Percentiles rank a stretch among this genome's conserved stretches.
Conservation (phyloP, 2,329 filamentous ascomycete species). For the Bipolaris oryzae region DNA sequence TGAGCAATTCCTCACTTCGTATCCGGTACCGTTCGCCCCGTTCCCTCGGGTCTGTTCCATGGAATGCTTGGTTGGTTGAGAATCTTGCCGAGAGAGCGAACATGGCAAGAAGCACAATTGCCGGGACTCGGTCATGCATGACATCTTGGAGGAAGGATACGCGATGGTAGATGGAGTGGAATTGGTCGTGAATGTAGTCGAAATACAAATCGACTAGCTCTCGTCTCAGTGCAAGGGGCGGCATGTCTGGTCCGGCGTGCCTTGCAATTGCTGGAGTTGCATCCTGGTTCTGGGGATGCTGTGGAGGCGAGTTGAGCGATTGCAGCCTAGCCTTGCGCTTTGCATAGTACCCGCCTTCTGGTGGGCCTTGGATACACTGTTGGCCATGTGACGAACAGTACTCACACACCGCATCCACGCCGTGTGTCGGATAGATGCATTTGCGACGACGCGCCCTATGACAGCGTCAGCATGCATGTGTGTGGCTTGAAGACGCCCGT, state of each 20-base stretch:
- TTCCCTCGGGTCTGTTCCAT: constrained; percentile 21
- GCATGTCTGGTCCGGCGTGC: constrained; percentile 16
- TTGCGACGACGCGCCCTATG: constrained; percentile 30
- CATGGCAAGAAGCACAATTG: constrained; percentile 27
- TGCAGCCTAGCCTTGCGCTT: constrained; percentile 26
- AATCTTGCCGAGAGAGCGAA: constrained; percentile 31
- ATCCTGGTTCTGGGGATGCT: neutral
- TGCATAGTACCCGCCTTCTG: constrained; percentile 35
- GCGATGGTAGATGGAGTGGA: constrained; percentile 33
- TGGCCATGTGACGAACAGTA: constrained; percentile 29
- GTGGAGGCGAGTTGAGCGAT: constrained; percentile 14
- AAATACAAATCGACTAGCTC: constrained; percentile 30
- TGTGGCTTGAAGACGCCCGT: neutral
- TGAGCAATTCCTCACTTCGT: constrained; percentile 26
- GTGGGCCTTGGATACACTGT: constrained; percentile 28
- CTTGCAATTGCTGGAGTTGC: constrained; percentile 6
- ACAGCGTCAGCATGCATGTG: constrained; percentile 10
- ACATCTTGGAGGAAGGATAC: constrained; percentile 29
- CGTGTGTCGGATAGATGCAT: constrained; percentile 27
- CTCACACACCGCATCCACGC: constrained; percentile 22
- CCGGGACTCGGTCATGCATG: constrained; percentile 20
- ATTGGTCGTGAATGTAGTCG: constrained; percentile 35
- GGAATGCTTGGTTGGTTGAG: constrained; percentile 22
- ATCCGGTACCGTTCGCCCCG: constrained; percentile 25
- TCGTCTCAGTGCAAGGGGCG: constrained; percentile 21